Conservation (phyloP, 2,329 filamentous ascomycete species). For the Cladophialophora exuberans region DNA sequence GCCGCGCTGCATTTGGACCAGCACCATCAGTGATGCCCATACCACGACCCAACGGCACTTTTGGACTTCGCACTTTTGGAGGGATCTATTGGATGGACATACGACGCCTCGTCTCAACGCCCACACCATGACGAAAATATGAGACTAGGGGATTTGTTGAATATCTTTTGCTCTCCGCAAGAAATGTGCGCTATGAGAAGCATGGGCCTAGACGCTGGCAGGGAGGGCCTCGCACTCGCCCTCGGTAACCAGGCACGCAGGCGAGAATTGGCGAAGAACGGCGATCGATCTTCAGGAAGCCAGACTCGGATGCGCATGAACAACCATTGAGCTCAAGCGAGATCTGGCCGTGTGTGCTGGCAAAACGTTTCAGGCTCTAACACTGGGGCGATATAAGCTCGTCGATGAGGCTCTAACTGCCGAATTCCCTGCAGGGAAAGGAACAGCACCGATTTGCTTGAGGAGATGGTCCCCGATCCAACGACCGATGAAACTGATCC, state of each 20-base stretch:
- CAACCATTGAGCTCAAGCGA: conserved; percentile 5
- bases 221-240: not conserved
- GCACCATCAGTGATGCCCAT: no score
- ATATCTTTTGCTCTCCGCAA: no score
- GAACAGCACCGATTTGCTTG: conserved; percentile 20
- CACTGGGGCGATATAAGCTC: not conserved
- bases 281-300: conserved; percentile 7
- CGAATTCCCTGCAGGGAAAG: conserved; percentile 4
- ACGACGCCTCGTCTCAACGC: no score
- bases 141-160: no score
- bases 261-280: conserved; percentile 11
- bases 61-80: no score
- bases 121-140: no score
- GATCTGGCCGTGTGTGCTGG: conserved; percentile 3
- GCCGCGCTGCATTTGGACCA: no score
- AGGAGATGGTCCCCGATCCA: conserved; percentile 13
- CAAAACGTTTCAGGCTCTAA: conserved; percentile 6
- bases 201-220: not conserved
- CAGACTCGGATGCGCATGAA: no score
- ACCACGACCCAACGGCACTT: no score
- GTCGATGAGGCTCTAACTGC: conserved; percentile 15
- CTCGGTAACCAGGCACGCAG: not conserved
- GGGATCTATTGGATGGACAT: no score
- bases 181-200: not conserved
- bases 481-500: conserved; percentile 8